Evolutionary conservation across 2,329 filamentous ascomycete species (phyloP).

Genomic region (Elsinoe batatas): DNA sequence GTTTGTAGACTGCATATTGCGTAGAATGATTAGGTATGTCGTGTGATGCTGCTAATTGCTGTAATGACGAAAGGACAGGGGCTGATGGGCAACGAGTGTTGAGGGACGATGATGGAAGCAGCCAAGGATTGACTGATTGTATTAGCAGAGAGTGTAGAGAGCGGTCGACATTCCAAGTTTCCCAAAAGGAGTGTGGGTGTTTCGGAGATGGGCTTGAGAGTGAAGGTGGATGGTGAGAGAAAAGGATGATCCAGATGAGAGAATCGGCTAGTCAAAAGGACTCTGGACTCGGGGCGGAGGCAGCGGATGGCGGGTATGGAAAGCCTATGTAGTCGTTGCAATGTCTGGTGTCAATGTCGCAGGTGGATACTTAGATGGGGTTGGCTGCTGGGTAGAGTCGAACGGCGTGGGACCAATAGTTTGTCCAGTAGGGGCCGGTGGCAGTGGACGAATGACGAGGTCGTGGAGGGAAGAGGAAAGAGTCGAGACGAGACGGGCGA

Average conservation of each 20-base stretch:
- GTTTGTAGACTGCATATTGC: constrained; percentile 7
- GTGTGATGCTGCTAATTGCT: not conserved
- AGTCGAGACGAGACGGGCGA: constrained; percentile 13
- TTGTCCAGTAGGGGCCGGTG: constrained; percentile 10
- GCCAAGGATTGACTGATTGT: not conserved
- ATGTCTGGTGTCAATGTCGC: constrained; percentile 11
- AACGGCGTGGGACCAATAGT: constrained; percentile 8
- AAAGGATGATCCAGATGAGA: constrained; percentile 1
- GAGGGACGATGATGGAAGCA: not conserved
- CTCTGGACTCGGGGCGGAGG: not conserved
- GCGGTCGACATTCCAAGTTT: constrained; percentile 8
- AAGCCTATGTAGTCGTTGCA: constrained; percentile 13
- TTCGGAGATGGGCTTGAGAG: constrained; percentile 1
- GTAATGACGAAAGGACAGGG: not conserved
- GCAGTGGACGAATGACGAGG: not conserved
- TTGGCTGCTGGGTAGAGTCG: not conserved
- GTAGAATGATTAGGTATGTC: not conserved
- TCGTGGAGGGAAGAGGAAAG: constrained; percentile 2
- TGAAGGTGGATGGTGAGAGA: not conserved
- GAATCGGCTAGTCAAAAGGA: constrained; percentile 1
- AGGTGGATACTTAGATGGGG: not conserved
- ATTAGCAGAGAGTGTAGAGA: constrained; percentile 3
- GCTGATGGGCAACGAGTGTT: not conserved
- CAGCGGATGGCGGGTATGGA: constrained; percentile 11
- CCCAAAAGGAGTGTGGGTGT: constrained; percentile 11